Conservation (phyloP, 2,329 filamentous ascomycete genomes). For the Scytalidium sp. region DNA sequence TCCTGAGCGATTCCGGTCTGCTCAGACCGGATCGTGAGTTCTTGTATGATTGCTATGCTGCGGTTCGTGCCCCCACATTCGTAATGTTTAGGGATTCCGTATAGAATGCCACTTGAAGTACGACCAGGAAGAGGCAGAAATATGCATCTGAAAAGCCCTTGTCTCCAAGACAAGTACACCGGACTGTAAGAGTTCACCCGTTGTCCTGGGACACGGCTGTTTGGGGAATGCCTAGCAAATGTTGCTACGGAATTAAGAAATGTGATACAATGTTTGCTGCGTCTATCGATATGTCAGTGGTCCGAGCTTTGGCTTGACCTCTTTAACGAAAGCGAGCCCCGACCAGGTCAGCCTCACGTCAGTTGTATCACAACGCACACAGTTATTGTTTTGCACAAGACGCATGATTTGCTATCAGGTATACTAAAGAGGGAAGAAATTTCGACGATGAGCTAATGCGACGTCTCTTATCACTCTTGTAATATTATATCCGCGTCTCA, state of each 20-base stretch:
- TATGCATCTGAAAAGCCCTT: constrained; percentile 31
- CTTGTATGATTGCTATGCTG: constrained; percentile 19
- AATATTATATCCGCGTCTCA: too few relatives aligned
- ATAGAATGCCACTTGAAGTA: constrained; percentile 27
- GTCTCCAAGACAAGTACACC: neutral
- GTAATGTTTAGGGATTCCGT: constrained; percentile 27
- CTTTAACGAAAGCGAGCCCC: neutral
- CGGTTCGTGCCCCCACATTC: constrained; percentile 31
- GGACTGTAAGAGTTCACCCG: neutral
- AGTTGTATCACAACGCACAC: too few relatives aligned
- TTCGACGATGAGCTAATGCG: too few relatives aligned
- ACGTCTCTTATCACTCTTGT: too few relatives aligned
- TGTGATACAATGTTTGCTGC: neutral
- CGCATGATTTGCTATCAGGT: too few relatives aligned
- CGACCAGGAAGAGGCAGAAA: constrained; percentile 25
- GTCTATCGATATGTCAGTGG: neutral
- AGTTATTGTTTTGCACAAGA: too few relatives aligned
- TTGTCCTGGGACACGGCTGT: constrained; percentile 6
- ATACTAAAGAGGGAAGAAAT: too few relatives aligned
- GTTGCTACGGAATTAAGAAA: constrained; percentile 2
- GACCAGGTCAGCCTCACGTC: too few relatives aligned
- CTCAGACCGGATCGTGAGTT: constrained; percentile 14
- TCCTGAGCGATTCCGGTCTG: constrained; percentile 34
- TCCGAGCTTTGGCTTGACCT: neutral
- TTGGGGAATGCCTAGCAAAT: neutral